phyloP scores from a whole-genome alignment of 2,329 filamentous ascomycete genomes.

The Fusarium sp. region DNA sequence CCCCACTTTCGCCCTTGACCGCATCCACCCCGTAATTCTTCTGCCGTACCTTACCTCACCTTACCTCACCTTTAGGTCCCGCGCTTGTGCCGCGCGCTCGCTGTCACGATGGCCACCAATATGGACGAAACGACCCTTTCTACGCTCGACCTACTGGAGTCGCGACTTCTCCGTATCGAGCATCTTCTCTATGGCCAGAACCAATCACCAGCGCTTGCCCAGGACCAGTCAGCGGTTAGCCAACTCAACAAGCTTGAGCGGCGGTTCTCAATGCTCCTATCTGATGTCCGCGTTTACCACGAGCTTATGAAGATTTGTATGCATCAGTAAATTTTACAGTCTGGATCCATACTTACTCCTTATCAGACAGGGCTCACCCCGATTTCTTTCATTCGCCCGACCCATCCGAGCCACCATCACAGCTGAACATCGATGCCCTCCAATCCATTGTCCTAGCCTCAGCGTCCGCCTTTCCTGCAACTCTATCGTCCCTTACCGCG shows the following conservation, averaged over 20 bases:
- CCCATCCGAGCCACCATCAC: constrained; percentile 61
- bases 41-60: constrained; percentile 19
- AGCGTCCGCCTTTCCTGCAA: constrained; percentile 67
- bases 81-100: constrained; percentile 25
- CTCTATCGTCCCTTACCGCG: constrained; percentile 69
- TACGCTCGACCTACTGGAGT: constrained; percentile 68
- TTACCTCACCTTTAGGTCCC: constrained; percentile 30
- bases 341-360: neutral
- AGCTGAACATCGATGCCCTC: constrained; percentile 64
- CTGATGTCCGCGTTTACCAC: constrained; percentile 66
- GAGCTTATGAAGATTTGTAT: constrained; percentile 72
- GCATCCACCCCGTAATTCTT: constrained; percentile 34
- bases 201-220: constrained; percentile 48
- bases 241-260: constrained; percentile 65
- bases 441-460: constrained; percentile 68
- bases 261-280: constrained; percentile 64
- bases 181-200: constrained; percentile 67
- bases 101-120: constrained; percentile 50
- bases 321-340: constrained; percentile 41
- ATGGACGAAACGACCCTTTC: constrained; percentile 66
- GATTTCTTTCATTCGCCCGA: constrained; percentile 65
- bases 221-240: constrained; percentile 57
- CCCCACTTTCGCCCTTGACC: constrained; percentile 43
- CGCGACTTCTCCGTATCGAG: constrained; percentile 70
- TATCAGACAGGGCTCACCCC: constrained; percentile 64